Conservation (phyloP, 1,139 yeast species). For the Protomyces arabidopsidicola region DNA sequence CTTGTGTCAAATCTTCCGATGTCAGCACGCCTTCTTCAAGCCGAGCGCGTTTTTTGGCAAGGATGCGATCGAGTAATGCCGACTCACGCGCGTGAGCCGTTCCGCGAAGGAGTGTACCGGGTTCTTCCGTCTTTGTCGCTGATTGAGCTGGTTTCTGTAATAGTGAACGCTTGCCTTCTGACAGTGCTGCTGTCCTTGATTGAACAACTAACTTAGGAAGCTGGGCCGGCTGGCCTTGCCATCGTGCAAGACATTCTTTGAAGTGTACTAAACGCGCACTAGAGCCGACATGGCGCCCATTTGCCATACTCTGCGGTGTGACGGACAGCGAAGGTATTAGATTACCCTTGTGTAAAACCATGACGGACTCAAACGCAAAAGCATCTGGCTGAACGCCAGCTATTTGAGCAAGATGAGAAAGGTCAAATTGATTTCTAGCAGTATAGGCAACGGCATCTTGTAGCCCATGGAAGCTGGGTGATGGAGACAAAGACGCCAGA, state of each 20-base stretch:
- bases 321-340: constrained; percentile 15
- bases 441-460: constrained; percentile 15
- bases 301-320: background rate
- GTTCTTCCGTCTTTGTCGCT: background rate
- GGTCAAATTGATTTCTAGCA: constrained; percentile 5
- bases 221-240: background rate
- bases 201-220: constrained; percentile 4
- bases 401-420: constrained; percentile 4
- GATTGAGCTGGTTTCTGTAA: constrained; percentile 1
- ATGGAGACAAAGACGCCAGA: constrained; percentile 8
- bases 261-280: constrained; percentile 5
- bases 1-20: constrained; percentile 4
- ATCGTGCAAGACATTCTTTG: background rate
- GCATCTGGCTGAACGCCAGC: constrained; percentile 9
- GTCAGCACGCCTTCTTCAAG: constrained; percentile 1
- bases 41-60: constrained; percentile 2
- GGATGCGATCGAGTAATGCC: constrained; percentile 14
- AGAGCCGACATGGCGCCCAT: background rate
- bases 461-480: constrained; percentile 7
- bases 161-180: background rate
- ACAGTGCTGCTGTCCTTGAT: background rate
- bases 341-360: constrained; percentile 10
- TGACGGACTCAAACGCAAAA: constrained; percentile 1
- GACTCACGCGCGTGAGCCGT: constrained; percentile 11
- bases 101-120: background rate